Percentiles rank a stretch among this genome's conserved stretches.
phyloP scores from a whole-genome alignment of 148 eudicot species.

The Linanthus parryae region DNA sequence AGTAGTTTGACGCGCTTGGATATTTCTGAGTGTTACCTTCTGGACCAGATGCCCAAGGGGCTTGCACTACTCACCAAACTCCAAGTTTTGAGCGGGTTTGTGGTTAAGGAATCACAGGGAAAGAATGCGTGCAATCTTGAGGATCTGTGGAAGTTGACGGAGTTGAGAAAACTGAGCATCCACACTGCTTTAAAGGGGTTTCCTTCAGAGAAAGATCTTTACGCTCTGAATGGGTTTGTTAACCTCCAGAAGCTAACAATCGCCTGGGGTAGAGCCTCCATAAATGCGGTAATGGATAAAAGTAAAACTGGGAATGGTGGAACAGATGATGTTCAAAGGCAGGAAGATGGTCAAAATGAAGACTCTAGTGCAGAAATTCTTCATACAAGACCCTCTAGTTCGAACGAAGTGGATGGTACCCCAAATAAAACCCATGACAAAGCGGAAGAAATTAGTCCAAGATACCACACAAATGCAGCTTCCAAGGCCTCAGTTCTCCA shows the following conservation, averaged over 20 bases:
- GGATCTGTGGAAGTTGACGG: constrained; percentile 20
- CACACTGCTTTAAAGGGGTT: constrained; percentile 19
- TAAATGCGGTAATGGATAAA: too few species aligned
- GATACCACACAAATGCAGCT: neutral
- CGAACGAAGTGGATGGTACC: too few species aligned
- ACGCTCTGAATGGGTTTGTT: constrained; percentile 1
- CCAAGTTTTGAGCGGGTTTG: constrained; percentile 46
- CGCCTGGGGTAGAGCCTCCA: constrained; percentile 24
- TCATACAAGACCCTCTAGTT: too few species aligned
- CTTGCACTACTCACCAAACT: constrained; percentile 23
- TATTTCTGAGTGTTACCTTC: constrained; percentile 43
- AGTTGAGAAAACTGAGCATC: constrained; percentile 34
- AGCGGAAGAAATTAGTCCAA: neutral
- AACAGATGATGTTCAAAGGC: too few species aligned
- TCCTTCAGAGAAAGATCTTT: constrained; percentile 4
- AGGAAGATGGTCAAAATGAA: too few species aligned
- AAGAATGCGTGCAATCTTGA: constrained; percentile 22
- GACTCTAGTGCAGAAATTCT: too few species aligned
- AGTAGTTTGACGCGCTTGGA: constrained; percentile 44
- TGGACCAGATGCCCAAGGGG: constrained; percentile 37
- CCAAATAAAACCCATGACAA: neutral
- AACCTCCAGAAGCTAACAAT: constrained; percentile 25
- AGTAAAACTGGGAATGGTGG: too few species aligned
- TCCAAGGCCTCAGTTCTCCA: neutral
- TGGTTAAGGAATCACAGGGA: constrained; percentile 14